phyloP scores from a whole-genome alignment of 805 yeast species.

The Candida suzukii region DNA sequence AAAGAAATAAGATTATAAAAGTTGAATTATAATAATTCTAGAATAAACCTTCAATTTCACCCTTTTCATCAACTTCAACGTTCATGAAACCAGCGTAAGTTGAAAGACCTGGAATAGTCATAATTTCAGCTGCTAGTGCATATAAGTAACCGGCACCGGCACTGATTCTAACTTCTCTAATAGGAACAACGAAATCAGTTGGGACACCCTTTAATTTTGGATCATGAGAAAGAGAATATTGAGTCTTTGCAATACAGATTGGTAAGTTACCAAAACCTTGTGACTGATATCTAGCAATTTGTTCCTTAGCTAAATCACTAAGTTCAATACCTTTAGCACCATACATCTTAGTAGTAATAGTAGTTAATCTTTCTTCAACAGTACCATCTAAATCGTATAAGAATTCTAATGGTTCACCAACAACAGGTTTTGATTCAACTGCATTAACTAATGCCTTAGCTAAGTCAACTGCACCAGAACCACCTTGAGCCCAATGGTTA shows the following conservation, averaged over 20 bases:
- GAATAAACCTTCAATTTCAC: constrained; percentile 78
- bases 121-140: constrained; percentile 81
- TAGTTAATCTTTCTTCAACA: constrained; percentile 59
- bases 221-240: constrained; percentile 78
- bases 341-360: constrained; percentile 71
- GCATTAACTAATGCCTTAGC: constrained; percentile 67
- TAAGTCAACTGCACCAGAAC: constrained; percentile 68
- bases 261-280: constrained; percentile 79
- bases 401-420: constrained; percentile 29
- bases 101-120: constrained; percentile 81
- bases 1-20: not conserved
- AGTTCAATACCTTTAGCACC: constrained; percentile 71
- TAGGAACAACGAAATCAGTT: constrained; percentile 70
- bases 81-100: constrained; percentile 85
- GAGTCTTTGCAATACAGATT: constrained; percentile 81
- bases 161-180: constrained; percentile 74
- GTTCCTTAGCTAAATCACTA: constrained; percentile 60
- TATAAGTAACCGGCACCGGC: constrained; percentile 86
- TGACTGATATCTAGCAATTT: constrained; percentile 57
- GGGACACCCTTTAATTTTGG: constrained; percentile 81
- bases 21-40: constrained; percentile 22
- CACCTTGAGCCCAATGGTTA: constrained; percentile 87
- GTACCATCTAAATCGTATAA: constrained; percentile 51
- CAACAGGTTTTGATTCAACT: constrained; percentile 31
- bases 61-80: constrained; percentile 73